Base-by-base conservation (phyloP, 805 yeast genomes). In the Kockiozyma suomiensis region DNA sequence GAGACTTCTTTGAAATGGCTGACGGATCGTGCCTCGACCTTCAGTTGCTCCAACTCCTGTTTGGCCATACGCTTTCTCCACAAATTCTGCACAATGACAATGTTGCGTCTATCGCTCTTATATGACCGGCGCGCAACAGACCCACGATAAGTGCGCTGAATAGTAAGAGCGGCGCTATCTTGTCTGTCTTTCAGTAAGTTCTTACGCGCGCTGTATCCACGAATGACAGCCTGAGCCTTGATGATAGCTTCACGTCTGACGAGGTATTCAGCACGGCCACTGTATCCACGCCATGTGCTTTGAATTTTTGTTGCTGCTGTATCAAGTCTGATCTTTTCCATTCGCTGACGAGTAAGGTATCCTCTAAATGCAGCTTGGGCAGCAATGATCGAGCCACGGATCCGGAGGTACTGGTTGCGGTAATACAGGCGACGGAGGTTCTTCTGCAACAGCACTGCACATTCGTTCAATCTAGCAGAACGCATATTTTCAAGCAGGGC, bases 1-100 rank as follows among this genome's bases (percentile, higher is more conserved):
- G 96, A 91, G 41, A 90, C 96, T 73, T 93, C 97, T 74, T 90
- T 85, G 78, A 90, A 82, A 71, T 87, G 96, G 72, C 87, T 86
- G 47, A 90, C 96, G 15, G 97, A 90, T 72, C 90, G 90, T 32
- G 97, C 97, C 66, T 94, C 98, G n/a, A 81, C 81, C 72, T 84
- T 88, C 73, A 90, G 78, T 58, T 79, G 75, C 64, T 77, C 76
- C 68, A 89, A 82, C 72, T 87, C 86, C 53, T 76, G 77, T 64
- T 78, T 78, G 26, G 99, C 99, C 60, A 79, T 75, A 62, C 82
- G 84, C 70, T 94, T 84, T 78, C 99, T 85, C 63, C 86, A 77
- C 68, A 85, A 80, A 47, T 92, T 83, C 74, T 94, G 99, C 35
- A 90, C 83, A 58, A 83, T 77, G 50, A 89, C 81, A 46, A 90